Evolutionary conservation across 805 yeast genomes (phyloP).

Genomic region (Cyberlindnera amylophila): DNA sequence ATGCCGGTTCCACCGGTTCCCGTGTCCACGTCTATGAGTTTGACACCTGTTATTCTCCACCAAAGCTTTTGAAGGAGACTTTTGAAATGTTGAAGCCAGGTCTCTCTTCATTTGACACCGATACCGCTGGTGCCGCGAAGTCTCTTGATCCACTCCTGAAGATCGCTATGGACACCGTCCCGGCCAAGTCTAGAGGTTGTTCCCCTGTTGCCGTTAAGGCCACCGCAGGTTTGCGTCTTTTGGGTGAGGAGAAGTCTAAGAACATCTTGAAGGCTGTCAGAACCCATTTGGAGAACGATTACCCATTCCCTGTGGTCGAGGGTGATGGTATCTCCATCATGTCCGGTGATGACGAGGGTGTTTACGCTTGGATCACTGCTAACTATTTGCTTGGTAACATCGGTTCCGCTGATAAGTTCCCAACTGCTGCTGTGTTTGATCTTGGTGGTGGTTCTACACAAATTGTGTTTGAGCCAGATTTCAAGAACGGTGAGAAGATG

Average conservation of each 20-base stretch:
- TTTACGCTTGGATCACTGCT: slow-evolving; percentile 97
- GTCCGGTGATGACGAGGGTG: slow-evolving; percentile 98
- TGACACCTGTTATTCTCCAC: slow-evolving; percentile 82
- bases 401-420: slow-evolving; percentile 64
- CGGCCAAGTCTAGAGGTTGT: slow-evolving; percentile 66
- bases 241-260: slow-evolving; percentile 71
- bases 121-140: slow-evolving; percentile 80
- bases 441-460: slow-evolving; percentile 99
- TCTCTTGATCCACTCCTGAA: slow-evolving; percentile 81
- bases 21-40: slow-evolving; percentile 93
- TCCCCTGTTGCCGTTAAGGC: slow-evolving; percentile 97
- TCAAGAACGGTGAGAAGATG: slow-evolving; percentile 55
- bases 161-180: slow-evolving; percentile 72
- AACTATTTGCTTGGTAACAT: slow-evolving; percentile 92
- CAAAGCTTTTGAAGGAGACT: slow-evolving; percentile 71
- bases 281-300: slow-evolving; percentile 67
- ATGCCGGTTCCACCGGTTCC: slow-evolving; percentile 97
- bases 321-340: slow-evolving; percentile 87
- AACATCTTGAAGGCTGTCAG: slow-evolving; percentile 76
- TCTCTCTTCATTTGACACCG: slow-evolving; percentile 77
- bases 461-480: slow-evolving; percentile 95
- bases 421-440: slow-evolving; percentile 97
- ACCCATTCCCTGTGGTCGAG: slow-evolving; percentile 88
- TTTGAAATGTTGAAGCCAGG: slow-evolving; percentile 94
- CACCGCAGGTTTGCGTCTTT: slow-evolving; percentile 89